Base-by-base conservation (phyloP, 495 filamentous ascomycete genomes). In the Podospora sp. region DNA sequence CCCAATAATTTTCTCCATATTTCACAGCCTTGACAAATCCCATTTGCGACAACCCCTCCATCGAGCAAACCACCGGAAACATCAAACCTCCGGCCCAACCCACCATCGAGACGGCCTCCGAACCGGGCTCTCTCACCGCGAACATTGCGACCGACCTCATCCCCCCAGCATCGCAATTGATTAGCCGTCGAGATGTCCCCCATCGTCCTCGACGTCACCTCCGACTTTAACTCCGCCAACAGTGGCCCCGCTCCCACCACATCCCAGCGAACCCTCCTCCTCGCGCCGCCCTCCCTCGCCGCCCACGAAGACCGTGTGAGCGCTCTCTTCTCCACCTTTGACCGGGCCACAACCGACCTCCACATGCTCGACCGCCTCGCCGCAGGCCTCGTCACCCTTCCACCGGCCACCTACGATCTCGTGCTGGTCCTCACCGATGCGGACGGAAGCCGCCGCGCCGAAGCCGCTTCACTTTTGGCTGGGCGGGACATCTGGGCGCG, bases 331-430 rank as follows among this genome's bases (percentile, higher is more conserved):
- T 57, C 80, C 20, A 51, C 61, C 25, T 72, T 67, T 78, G 87
- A 92, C 75, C 90, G 92, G 71, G 77, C 81, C 64, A 79, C 83
- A 36, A 93, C 92, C 58, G 95, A 99, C 75, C 84, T 99, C 49
- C 96, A 98, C 75, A 99, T 99, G 95, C 91, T 99, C 63, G 95
- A 99, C 80, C 92, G 95, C 33, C 85, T 99, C 20, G 88, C 92
- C 0, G 85, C 91, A 49, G 92, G 92, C 60, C 85, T 97, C 50
- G 91, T 95, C 60, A 77, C 87, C 4, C 89, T 99, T 5, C 92
- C 95, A 1, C 65, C 84, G 14, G 75, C 85, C 26, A 92, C 90
- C 61, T 98, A 98, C 82, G 91, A 96, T 72, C 79, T 91, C 56
- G 84, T 97, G 11, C 85, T 97, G 16, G 83, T 99, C n/a, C 87